These are phyloP conservation scores for Cladosporium sp. DNA, from an alignment of 2,329 filamentous ascomycete genomes.

Conservation along the genomic window DNA sequence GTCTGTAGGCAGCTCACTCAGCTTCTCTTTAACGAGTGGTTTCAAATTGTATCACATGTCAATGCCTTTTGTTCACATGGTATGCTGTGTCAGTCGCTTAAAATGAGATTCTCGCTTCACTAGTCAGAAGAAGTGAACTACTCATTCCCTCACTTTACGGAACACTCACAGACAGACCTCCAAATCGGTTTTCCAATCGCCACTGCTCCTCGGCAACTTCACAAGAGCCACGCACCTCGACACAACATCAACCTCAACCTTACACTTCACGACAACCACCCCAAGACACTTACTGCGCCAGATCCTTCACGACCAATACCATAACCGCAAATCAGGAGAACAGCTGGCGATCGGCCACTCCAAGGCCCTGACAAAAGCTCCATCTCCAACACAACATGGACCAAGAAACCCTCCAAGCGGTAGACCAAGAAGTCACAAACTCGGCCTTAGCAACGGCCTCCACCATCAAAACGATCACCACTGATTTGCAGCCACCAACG, in stretches of 20 bases:
- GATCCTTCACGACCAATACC: no score
- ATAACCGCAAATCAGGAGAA: neutral
- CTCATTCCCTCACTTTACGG: neutral
- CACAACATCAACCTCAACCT: neutral
- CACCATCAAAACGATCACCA: neutral
- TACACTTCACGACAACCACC: neutral
- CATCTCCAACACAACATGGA: neutral
- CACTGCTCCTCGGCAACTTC: neutral
- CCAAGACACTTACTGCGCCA: no score
- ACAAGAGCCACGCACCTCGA: no score
- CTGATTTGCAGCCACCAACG: neutral
- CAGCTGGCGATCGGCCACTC: neutral
- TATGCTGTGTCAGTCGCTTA: neutral
- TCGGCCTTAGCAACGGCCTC: neutral
- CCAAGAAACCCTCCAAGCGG: neutral
- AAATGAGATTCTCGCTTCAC: neutral
- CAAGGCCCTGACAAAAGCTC: neutral
- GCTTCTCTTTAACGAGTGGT: no score
- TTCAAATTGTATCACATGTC: neutral
- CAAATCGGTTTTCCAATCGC: neutral
- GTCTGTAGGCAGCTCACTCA: no score
- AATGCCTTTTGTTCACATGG: neutral
- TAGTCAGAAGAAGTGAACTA: neutral
- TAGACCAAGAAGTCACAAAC: neutral
- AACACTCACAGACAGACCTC: neutral